Evolutionary conservation across 768 basidiomycete species (phyloP), one percentile per base, ranked within the genome.

Genomic region (Lepiota brunneoincarnata): DNA sequence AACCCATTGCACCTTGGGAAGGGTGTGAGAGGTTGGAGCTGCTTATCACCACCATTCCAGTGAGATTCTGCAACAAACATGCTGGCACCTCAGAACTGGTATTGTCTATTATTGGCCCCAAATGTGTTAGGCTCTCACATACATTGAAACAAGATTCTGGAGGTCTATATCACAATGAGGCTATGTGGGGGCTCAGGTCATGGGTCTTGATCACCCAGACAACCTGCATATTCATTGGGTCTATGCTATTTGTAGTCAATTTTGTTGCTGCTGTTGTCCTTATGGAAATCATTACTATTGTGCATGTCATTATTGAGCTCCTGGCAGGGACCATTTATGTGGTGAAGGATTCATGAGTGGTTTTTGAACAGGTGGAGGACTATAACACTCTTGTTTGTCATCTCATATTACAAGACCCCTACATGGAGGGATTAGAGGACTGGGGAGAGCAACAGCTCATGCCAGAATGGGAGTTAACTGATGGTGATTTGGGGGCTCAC

Each of bases 361-460:
- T 54, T 7, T 52, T 56, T 21, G 46, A 60, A n/a, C 31, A 31
- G 31, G 31, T 31, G 11, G 7, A 31, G 31, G 53, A 61, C 17
- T 53, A 57, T 34, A 37, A 21, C 11, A 10, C 6, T 6, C 49
- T 40, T 28, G 51, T 49, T 20, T 21, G 34, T 23, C 20, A 59
- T 18, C 18, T 20, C 2, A 18, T 38, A 9, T 38, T 46, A 9
- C 55, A 59, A 36, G 62, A 63, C 46, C 38, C 44, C 9, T 31
- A 44, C 11, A 38, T 59, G n/a, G 41, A 40, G 2, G 24, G 28
- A 0, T 21, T 59, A 6, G 39, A 38, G 1, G 36, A 52, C 23
- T 62, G 62, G 62, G 61, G 55, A 3, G 14, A 40, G 7, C 49
- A 50, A 24, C 55, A 57, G 38, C 43, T 57, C 15, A 40, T 47